Percentiles rank a stretch among this genome's conserved stretches.
These are phyloP conservation scores for Aspergillus egyptiacus DNA, from an alignment of 495 filamentous ascomycete genomes.

Conservation along the genomic window DNA sequence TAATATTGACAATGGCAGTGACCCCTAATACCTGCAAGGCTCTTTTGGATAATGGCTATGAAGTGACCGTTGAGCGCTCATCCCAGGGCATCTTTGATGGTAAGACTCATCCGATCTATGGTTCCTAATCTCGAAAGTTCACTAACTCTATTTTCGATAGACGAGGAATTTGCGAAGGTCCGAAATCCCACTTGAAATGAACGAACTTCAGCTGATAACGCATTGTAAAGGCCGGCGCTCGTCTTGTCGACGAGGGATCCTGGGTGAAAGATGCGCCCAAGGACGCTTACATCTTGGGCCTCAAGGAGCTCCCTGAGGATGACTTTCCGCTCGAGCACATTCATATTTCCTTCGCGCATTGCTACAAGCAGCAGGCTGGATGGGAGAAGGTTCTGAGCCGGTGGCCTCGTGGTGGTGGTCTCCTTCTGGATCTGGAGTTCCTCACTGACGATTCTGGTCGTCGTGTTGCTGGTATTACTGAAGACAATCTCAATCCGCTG, in stretches of 20 bases:
- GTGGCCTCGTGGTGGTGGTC: slow-evolving; percentile 77
- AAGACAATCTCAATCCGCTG: background rate
- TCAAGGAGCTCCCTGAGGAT: slow-evolving; percentile 92
- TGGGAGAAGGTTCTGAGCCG: slow-evolving; percentile 79
- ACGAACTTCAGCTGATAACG: background rate
- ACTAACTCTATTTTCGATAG: slow-evolving; percentile 16
- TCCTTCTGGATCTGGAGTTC: slow-evolving; percentile 87
- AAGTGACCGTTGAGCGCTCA: slow-evolving; percentile 75
- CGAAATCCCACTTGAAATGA: background rate
- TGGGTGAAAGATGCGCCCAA: slow-evolving; percentile 69
- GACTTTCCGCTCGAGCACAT: slow-evolving; percentile 81
- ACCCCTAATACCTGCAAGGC: slow-evolving; percentile 69
- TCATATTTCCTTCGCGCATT: slow-evolving; percentile 79
- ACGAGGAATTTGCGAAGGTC: slow-evolving; percentile 51
- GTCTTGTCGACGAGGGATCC: slow-evolving; percentile 71
- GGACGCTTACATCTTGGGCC: slow-evolving; percentile 78
- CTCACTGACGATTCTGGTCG: slow-evolving; percentile 72
- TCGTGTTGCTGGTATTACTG: slow-evolving; percentile 57
- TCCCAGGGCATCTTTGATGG: slow-evolving; percentile 81
- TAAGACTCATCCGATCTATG: slow-evolving; percentile 14
- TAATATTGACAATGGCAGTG: slow-evolving; percentile 28
- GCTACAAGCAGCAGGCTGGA: slow-evolving; percentile 81
- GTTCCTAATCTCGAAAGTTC: background rate
- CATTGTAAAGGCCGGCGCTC: slow-evolving; percentile 52
- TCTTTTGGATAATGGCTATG: slow-evolving; percentile 78